Conservation (phyloP, 169 alveolate genomes). For the Plasmodium knowlesi region DNA sequence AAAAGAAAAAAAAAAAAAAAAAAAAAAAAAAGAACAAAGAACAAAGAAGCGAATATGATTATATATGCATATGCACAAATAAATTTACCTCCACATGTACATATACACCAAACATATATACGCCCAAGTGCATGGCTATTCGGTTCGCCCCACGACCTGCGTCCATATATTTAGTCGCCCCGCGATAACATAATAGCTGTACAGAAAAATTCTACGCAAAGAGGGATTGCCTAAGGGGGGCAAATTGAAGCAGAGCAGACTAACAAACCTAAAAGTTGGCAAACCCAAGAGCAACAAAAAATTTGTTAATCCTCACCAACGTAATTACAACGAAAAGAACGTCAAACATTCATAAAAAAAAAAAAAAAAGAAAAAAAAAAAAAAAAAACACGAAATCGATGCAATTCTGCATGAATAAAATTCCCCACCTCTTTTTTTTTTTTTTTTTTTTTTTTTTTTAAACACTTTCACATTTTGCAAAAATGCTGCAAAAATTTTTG, state of each 20-base stretch:
- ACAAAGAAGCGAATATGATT: not conserved
- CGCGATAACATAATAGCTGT: not conserved
- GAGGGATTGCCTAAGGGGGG: not conserved
- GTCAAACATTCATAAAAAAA: not conserved
- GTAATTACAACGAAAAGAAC: not conserved
- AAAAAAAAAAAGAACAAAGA: not conserved
- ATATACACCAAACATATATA: not conserved
- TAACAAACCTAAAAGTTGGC: not conserved
- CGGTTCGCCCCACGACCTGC: not conserved
- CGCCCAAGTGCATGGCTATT: not conserved
- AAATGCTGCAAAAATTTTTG: not conserved
- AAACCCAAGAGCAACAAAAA: not conserved
- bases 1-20: not conserved
- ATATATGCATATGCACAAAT: not conserved
- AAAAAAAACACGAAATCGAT: not conserved
- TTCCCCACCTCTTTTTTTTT: not conserved
- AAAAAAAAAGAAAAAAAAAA: not conserved
- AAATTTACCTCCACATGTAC: not conserved
- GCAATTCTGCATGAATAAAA: slow-evolving; percentile 2
- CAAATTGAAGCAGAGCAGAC: not conserved
- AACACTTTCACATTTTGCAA: not conserved
- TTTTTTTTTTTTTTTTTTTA: not conserved
- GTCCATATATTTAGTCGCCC: not conserved
- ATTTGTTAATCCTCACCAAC: not conserved
- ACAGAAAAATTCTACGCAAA: slow-evolving; percentile 3